A percentile compares a stretch with the other conserved stretches of the same genome.
Evolutionary conservation across 345 rosid genomes (phyloP).

Genomic region (Aquilaria malaccensis): DNA sequence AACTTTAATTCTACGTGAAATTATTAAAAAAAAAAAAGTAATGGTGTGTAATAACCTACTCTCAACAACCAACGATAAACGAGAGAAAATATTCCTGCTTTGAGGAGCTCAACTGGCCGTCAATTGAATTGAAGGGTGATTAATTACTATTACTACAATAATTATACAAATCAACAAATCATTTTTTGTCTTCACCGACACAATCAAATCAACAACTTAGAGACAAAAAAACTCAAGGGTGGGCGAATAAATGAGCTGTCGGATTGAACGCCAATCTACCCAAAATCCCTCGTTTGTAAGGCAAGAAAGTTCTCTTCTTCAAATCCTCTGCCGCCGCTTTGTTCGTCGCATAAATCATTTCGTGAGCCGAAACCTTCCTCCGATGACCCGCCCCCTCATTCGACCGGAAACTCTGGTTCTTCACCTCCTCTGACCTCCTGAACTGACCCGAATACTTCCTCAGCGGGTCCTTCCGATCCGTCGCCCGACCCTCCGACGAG

Average conservation of each 20-base stretch:
- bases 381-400: constrained; percentile 23
- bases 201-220: neutral
- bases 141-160: too few species aligned
- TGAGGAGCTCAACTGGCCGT: too few species aligned
- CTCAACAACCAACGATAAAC: too few species aligned
- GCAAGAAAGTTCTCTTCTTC: constrained; percentile 89
- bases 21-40: too few species aligned
- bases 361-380: constrained; percentile 68
- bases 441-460: constrained; percentile 34
- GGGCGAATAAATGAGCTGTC: constrained; percentile 19
- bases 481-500: constrained; percentile 78
- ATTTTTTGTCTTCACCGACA: neutral
- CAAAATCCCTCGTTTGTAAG: constrained; percentile 72
- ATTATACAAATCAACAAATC: neutral
- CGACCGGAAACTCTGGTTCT: constrained; percentile 39
- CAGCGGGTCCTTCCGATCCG: constrained; percentile 43
- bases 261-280: constrained; percentile 72
- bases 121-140: too few species aligned
- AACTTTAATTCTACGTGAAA: too few species aligned
- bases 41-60: too few species aligned
- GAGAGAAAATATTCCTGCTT: too few species aligned
- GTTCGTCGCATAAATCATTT: constrained; percentile 69
- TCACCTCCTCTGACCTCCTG: constrained; percentile 52
- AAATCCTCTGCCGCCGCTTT: constrained; percentile 63
- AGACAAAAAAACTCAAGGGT: neutral